phyloP scores from a whole-genome alignment of 192 early-diverging fungal species.

The Coemansia sp. region DNA sequence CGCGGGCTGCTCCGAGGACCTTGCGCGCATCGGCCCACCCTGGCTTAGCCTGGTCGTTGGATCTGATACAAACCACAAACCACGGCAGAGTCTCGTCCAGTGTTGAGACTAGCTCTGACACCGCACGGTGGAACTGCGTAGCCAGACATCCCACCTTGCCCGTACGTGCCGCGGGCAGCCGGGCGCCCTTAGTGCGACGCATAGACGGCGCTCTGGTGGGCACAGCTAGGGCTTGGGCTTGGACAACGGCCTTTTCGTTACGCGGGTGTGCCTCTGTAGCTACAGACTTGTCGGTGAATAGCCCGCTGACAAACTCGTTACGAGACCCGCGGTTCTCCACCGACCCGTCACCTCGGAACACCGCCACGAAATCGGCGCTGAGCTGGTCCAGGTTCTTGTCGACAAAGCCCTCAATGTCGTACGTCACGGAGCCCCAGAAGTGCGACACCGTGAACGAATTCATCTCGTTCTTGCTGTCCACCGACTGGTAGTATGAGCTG shows the following conservation, averaged over 20 bases:
- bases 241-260: conserved; percentile 71
- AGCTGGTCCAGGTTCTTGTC: conserved; percentile 79
- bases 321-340: conserved; percentile 57
- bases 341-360: conserved; percentile 71
- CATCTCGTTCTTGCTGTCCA: conserved; percentile 55
- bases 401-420: conserved; percentile 80
- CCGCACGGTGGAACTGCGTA: conserved; percentile 67
- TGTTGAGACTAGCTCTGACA: conserved; percentile 66
- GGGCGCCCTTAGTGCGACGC: conserved; percentile 60
- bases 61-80: conserved; percentile 72
- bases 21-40: not conserved
- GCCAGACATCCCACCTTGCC: conserved; percentile 57
- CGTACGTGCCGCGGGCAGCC: conserved; percentile 46
- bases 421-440: conserved; percentile 58
- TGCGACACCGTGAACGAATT: conserved; percentile 48
- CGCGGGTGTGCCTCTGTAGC: conserved; percentile 78
- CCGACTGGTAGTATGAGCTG: conserved; percentile 14
- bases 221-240: conserved; percentile 71
- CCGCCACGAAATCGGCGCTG: conserved; percentile 79
- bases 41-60: conserved; percentile 19
- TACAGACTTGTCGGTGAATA: conserved; percentile 76
- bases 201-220: conserved; percentile 67
- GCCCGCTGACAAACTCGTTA: conserved; percentile 71
- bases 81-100: conserved; percentile 76
- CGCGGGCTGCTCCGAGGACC: conserved; percentile 22